These are phyloP conservation scores for Allantophomopsis cytisporea DNA, from an alignment of 2,329 filamentous ascomycete species.

Conservation along the genomic window DNA sequence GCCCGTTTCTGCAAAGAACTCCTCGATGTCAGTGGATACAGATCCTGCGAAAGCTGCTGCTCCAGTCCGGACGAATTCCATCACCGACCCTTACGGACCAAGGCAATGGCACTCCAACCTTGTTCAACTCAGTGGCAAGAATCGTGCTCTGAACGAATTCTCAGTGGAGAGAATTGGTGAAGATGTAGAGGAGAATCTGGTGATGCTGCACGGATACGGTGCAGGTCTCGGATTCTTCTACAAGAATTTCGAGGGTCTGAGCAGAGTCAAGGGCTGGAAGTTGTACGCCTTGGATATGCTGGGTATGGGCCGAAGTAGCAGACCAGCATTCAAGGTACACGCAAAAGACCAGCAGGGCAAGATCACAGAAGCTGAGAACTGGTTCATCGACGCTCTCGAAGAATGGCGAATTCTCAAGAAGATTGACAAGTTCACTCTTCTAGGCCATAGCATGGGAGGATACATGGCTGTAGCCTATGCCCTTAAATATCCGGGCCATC, in stretches of 20 bases:
- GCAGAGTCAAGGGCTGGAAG: slow-evolving; percentile 67
- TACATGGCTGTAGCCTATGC: slow-evolving; percentile 94
- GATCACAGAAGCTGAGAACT: slow-evolving; percentile 80
- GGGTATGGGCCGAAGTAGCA: slow-evolving; percentile 81
- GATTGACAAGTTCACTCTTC: slow-evolving; percentile 83
- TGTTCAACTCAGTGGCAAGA: slow-evolving; percentile 72
- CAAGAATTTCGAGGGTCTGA: slow-evolving; percentile 88
- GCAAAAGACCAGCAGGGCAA: slow-evolving; percentile 70
- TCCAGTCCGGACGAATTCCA: slow-evolving; percentile 27
- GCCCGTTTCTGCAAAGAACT: slow-evolving; percentile 26
- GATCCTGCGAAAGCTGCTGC: slow-evolving; percentile 23
- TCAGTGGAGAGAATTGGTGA: slow-evolving; percentile 77
- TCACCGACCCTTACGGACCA: slow-evolving; percentile 69
- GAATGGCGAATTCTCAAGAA: slow-evolving; percentile 86
- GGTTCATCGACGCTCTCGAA: slow-evolving; percentile 92
- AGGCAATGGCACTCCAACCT: slow-evolving; percentile 77
- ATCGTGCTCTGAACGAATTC: slow-evolving; percentile 85
- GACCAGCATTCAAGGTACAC: slow-evolving; percentile 73
- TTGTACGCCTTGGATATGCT: slow-evolving; percentile 90
- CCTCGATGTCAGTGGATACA: slow-evolving; percentile 20
- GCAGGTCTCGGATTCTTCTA: slow-evolving; percentile 96
- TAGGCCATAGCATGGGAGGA: slow-evolving; percentile 87
- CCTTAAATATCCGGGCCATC: slow-evolving; percentile 83
- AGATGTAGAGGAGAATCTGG: slow-evolving; percentile 68
- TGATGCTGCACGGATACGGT: slow-evolving; percentile 95